Percentiles rank a stretch among this genome's conserved stretches.
Evolutionary conservation across 306 rosid genomes (phyloP).

Genomic region (Inga oerstediana): DNA sequence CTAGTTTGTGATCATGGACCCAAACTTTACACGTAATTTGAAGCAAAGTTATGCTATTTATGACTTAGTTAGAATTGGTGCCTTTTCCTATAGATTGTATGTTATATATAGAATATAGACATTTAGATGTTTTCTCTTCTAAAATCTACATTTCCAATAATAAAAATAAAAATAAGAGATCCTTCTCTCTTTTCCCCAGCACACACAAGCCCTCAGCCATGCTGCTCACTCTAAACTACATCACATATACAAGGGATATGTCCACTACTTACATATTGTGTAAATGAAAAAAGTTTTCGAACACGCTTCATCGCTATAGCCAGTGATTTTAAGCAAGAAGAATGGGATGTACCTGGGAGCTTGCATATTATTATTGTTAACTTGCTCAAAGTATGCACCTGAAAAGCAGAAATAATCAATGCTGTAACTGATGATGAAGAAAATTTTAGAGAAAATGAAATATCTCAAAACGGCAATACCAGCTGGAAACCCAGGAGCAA

Average conservation of each 20-base stretch:
- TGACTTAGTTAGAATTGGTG: background rate
- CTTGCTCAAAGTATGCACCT: slow-evolving; percentile 60
- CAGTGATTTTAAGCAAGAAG: background rate
- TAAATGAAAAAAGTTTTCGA: background rate
- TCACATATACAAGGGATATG: background rate
- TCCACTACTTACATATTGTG: background rate
- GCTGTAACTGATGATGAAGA: slow-evolving; percentile 6
- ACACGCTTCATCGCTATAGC: slow-evolving; percentile 3
- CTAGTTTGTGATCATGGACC: background rate
- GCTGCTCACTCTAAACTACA: background rate
- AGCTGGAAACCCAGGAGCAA: slow-evolving; percentile 36
- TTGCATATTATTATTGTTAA: slow-evolving; percentile 36
- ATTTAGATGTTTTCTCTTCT: background rate
- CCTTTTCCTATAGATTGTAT: background rate
- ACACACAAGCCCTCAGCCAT: background rate
- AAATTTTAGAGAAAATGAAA: slow-evolving; percentile 23
- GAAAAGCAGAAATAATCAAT: slow-evolving; percentile 37
- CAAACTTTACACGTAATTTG: background rate
- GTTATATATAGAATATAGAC: background rate
- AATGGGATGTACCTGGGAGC: slow-evolving; percentile 50
- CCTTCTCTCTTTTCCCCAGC: background rate
- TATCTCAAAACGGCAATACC: slow-evolving; percentile 47
- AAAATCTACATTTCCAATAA: background rate
- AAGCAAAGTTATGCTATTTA: background rate
- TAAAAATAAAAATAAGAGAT: background rate